Base-by-base conservation (phyloP, 768 basidiomycete species). In the Boletus tylopilopsis region DNA sequence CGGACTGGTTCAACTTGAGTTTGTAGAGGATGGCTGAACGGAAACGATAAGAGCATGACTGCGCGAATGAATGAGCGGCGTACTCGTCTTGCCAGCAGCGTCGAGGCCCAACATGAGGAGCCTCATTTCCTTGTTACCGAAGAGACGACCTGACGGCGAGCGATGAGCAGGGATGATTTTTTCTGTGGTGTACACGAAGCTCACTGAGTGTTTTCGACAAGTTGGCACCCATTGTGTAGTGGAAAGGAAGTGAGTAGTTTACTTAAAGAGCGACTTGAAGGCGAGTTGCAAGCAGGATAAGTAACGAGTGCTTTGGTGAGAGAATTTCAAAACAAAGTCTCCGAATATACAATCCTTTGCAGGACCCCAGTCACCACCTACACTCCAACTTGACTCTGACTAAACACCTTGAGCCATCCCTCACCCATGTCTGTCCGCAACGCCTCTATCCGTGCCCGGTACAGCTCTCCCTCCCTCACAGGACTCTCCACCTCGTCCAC, bases 81-180 rank as follows among this genome's bases (percentile, higher is more conserved):
- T 60, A 96, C 95, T 98, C 18, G 95, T 98, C 76, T 98, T 98
- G 65, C 95, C 95, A 40, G 95, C 95, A 37, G 95, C 95, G 68
- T 98, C 95, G 60, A 98, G 78, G 36, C 95, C 95, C 61, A 97
- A 75, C 95, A 98, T 98, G 68, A 96, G 74, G 64, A 95, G 74
- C 63, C 94, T 76, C 95, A 98, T 98, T 80, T 98, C 95, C 81
- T 94, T 95, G 81, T 94, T 98, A 55, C 94, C 94, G 70, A 97
- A 98, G 60, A 97, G 76, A 75, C 88, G 91, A 67, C 82, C 93
- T 95, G 63, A 12, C 37, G 24, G 35, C 34, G 45, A 15, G 24
- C 16, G 1, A 39, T 61, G 25, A 63, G 61, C 12, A 11, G 16
- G 6, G 49, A 4, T 13, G 8, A 1, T 1, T 2, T 13, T 19